Evolutionary conservation across 805 yeast genomes (phyloP), one percentile per base, ranked within the genome.

Genomic region (Wickerhamiella dianesei): DNA sequence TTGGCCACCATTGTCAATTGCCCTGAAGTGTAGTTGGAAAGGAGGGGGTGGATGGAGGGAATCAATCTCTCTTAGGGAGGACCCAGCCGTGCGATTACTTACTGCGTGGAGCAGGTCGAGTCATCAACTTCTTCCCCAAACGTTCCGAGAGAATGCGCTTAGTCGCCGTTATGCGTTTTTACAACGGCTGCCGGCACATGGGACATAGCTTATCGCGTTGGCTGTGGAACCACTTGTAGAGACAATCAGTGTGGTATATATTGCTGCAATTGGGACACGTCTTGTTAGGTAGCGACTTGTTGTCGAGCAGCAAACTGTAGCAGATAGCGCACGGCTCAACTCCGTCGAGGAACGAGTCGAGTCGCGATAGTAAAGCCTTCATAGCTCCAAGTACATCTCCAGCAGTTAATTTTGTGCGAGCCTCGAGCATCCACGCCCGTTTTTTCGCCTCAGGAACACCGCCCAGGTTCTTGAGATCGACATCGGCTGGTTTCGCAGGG

Each of bases 321-420:
- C 99, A 92, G 55, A 92, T 87, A 2, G 97, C 95, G 72, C 99
- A 92, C 50, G 89, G 97, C 58, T 86, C 96, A 53, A 85, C 87
- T 0, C 96, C 96, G 6, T 88, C 82, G 62, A 94, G 94, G 56
- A 83, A 70, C 47, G 77, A 74, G 45, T 86, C 87, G 57, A 89
- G 85, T 55, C 76, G 77, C 57, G 75, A 76, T 62, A 82, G 79
- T 35, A 80, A 68, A 49, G 76, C 79, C 4, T 36, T 17, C 44
- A 83, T 70, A 2, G 87, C 79, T 36, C 80, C 86, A 21, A 75
- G 59, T 29, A 83, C 73, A 0, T 64, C 59, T 3, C 69, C 69
- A 44, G 59, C 73, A 69, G 55, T 73, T 49, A 82, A 73, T 1
- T 85, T 79, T 48, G 87, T 74, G 59, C 87, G 95, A 2, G 95